A percentile compares a stretch with the other conserved stretches of the same genome.
These are phyloP conservation scores for Adansonia digitata DNA, from an alignment of 345 rosid species.

Conservation along the genomic window DNA sequence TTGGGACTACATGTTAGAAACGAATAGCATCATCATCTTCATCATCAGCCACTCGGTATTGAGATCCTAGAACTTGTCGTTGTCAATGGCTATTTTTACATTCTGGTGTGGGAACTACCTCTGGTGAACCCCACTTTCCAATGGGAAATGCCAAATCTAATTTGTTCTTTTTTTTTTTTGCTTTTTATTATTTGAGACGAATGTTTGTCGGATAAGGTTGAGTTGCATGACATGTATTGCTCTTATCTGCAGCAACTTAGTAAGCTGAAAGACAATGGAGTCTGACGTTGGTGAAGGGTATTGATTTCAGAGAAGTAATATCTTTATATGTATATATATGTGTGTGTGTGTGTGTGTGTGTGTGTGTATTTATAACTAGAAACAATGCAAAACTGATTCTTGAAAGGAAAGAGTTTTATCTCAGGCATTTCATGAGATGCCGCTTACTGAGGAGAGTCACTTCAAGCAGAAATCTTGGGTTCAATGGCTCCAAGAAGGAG, in stretches of 20 bases:
- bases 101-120: conserved; percentile 23
- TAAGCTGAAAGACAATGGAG: conserved; percentile 42
- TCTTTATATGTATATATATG: no score
- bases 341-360: no score
- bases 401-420: no score
- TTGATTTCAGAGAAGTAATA: no score
- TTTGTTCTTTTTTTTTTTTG: conserved; percentile 10
- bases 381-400: no score
- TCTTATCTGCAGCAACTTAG: conserved; percentile 40
- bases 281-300: no score
- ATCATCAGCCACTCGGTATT: not conserved
- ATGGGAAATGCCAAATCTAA: conserved; percentile 38
- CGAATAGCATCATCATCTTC: conserved; percentile 19
- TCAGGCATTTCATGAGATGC: no score
- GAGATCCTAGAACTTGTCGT: conserved; percentile 39
- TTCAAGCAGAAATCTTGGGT: no score
- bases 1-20: conserved; percentile 11
- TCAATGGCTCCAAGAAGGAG: no score
- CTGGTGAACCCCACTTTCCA: conserved; percentile 33
- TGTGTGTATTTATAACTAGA: no score
- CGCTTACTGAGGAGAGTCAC: no score
- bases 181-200: not conserved
- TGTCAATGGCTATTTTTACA: conserved; percentile 31
- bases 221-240: conserved; percentile 35
- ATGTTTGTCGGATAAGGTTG: conserved; percentile 28